These are phyloP conservation scores for Anthracocystis walkeri DNA, from an alignment of 1,284 basidiomycete genomes.

Conservation along the genomic window DNA sequence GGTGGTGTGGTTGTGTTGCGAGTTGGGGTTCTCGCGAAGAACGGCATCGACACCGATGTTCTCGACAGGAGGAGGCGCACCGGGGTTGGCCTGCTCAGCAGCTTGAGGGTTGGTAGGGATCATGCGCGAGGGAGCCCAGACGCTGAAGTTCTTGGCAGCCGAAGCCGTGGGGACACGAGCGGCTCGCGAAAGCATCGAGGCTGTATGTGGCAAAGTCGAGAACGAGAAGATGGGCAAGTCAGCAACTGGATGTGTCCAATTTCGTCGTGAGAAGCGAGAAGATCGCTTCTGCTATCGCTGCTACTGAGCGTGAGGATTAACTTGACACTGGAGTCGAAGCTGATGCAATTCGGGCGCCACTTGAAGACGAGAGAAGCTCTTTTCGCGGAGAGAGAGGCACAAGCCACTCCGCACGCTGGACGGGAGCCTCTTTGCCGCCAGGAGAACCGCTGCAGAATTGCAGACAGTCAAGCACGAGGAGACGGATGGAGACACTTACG, in stretches of 20 bases:
- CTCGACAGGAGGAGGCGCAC: slow-evolving; percentile 62
- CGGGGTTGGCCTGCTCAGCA: slow-evolving; percentile 63
- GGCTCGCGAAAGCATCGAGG: slow-evolving; percentile 46
- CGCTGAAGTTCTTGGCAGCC: slow-evolving; percentile 40
- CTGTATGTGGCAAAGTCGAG: slow-evolving; percentile 10
- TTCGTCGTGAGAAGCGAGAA: background rate
- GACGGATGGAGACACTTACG: slow-evolving; percentile 30
- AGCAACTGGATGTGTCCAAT: background rate
- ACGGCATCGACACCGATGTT: slow-evolving; percentile 68
- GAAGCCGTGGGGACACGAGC: slow-evolving; percentile 37
- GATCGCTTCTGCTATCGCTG: background rate
- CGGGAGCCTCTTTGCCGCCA: no score
- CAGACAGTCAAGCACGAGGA: background rate
- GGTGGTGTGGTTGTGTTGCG: slow-evolving; percentile 63
- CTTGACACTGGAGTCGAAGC: no score
- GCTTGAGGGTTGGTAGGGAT: slow-evolving; percentile 38
- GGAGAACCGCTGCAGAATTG: background rate
- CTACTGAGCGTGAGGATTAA: no score
- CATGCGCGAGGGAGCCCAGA: slow-evolving; percentile 49
- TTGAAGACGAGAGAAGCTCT: no score
- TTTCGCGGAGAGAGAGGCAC: background rate
- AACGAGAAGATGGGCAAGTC: background rate
- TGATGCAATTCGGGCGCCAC: no score
- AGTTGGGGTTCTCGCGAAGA: slow-evolving; percentile 59
- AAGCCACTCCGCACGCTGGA: no score